These are phyloP conservation scores for Pseudogymnoascus sp. DNA, from an alignment of 2,329 filamentous ascomycete genomes.

Conservation along the genomic window DNA sequence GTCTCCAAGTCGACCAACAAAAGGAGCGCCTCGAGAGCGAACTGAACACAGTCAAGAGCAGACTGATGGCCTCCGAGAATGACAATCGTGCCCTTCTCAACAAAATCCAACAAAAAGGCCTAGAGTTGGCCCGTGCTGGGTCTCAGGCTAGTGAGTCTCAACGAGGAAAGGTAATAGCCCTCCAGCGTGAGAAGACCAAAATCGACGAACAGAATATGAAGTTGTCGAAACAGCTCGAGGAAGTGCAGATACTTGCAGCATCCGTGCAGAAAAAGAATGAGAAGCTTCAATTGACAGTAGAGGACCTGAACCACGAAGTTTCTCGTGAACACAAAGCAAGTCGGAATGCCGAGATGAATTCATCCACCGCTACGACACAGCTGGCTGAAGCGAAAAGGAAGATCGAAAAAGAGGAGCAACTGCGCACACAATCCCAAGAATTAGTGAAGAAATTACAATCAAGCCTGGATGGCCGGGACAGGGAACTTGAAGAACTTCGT, in stretches of 20 bases:
- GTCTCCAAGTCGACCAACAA: conserved; percentile 81
- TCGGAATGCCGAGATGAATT: conserved; percentile 81
- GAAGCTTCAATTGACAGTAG: conserved; percentile 77
- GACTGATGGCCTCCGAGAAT: conserved; percentile 85
- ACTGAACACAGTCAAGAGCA: conserved; percentile 81
- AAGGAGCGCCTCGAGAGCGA: conserved; percentile 91
- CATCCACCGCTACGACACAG: conserved; percentile 71
- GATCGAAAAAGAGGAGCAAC: conserved; percentile 80
- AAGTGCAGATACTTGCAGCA: conserved; percentile 72
- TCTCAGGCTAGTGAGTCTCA: conserved; percentile 80
- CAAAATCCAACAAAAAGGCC: conserved; percentile 93
- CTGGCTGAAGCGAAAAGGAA: conserved; percentile 83
- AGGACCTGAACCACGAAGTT: conserved; percentile 89
- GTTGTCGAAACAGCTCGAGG: conserved; percentile 75
- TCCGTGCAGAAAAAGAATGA: conserved; percentile 90
- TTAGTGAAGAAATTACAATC: conserved; percentile 75
- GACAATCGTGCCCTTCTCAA: conserved; percentile 93
- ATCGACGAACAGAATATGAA: conserved; percentile 75
- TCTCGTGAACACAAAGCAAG: conserved; percentile 82
- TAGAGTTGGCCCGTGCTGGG: conserved; percentile 86
- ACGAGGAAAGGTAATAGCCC: conserved; percentile 62
- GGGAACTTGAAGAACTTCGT: conserved; percentile 72
- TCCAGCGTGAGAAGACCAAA: conserved; percentile 77
- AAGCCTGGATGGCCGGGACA: conserved; percentile 69
- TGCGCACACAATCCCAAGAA: conserved; percentile 75